A percentile compares a stretch with the other conserved stretches of the same genome.
These are phyloP conservation scores for Sanghuangporus sanghuang DNA, from an alignment of 1,284 basidiomycete species.

Conservation along the genomic window DNA sequence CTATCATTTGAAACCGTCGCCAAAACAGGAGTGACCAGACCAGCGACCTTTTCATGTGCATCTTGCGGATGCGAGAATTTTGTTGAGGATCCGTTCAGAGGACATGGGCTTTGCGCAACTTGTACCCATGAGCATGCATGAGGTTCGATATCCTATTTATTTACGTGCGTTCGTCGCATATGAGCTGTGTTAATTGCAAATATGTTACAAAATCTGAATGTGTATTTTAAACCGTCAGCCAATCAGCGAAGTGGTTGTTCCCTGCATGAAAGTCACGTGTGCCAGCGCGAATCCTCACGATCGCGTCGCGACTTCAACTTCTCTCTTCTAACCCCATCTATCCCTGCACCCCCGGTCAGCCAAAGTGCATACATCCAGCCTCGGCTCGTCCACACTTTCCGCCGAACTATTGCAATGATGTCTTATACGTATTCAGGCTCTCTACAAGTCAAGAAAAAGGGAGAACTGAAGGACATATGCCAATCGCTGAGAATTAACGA, in stretches of 20 bases:
- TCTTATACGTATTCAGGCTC: conserved; percentile 36
- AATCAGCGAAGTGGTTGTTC: neutral
- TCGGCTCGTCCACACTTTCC: neutral
- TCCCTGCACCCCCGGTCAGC: neutral
- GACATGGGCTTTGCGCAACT: conserved; percentile 10
- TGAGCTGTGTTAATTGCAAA: neutral
- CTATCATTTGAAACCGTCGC: conserved; percentile 13
- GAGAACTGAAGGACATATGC: conserved; percentile 55
- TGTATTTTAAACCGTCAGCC: neutral
- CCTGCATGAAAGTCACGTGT: neutral
- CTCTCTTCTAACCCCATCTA: neutral
- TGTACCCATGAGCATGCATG: conserved; percentile 15
- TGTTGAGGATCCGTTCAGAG: conserved; percentile 16
- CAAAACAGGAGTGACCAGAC: neutral
- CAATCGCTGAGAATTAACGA: conserved; percentile 43
- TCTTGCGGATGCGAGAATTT: conserved; percentile 14
- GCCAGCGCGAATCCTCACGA: neutral
- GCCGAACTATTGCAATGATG: neutral
- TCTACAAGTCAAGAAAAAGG: conserved; percentile 54
- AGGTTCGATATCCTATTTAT: neutral
- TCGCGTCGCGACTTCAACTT: conserved; percentile 1
- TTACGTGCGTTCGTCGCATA: neutral
- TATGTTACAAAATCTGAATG: neutral
- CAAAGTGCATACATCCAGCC: neutral
- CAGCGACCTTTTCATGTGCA: neutral